Base-by-base conservation (phyloP, 495 filamentous ascomycete species). In the Talaromyces borbonicus region DNA sequence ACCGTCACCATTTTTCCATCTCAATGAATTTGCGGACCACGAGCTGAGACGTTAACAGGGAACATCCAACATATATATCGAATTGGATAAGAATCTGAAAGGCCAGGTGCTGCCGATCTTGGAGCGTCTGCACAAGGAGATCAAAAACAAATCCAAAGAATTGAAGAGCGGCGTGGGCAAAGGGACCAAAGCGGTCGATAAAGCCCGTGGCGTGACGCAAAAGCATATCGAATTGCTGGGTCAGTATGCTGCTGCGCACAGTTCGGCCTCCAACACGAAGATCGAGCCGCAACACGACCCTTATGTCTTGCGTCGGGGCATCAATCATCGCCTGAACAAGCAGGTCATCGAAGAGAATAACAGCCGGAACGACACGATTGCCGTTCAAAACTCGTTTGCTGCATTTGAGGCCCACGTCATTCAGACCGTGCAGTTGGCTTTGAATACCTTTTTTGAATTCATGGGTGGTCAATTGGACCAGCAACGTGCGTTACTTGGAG, bases 261-360 rank as follows among this genome's bases (percentile, higher is more conserved):
- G 90, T 49, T 79, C 84, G 4, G 71, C 71, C 4, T 79, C 80
- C 7, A 78, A 75, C 16, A 65, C 56, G 55, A 85, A 83, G 58
- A 56, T 83, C 41, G 74, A 80, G 12, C 70, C 81, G 5, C 52
- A 64, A 4, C 77, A 92, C 23, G 92, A 98, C 62, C 92, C 93
- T 12, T 98, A 96, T 61, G 68, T 97, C 41, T 62, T 96, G 39
- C 79, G 83, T 52, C 81, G 89, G 24, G 84, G 85, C 30, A 80
- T 95, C 47, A 66, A 84, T 44, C 73, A 95, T 66, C 78, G 89
- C 22, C 73, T 98, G 14, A 79, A 85, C 69, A 90, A 87, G 66
- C 92, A 98, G 68, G 78, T 97, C 35, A 71, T 84, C 31, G 90
- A 94, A 57, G 92, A 98, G 65, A 98, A 98, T 67, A 90, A 86